phyloP scores from a whole-genome alignment of 2,329 filamentous ascomycete genomes.

The Talaromyces funiculosus region DNA sequence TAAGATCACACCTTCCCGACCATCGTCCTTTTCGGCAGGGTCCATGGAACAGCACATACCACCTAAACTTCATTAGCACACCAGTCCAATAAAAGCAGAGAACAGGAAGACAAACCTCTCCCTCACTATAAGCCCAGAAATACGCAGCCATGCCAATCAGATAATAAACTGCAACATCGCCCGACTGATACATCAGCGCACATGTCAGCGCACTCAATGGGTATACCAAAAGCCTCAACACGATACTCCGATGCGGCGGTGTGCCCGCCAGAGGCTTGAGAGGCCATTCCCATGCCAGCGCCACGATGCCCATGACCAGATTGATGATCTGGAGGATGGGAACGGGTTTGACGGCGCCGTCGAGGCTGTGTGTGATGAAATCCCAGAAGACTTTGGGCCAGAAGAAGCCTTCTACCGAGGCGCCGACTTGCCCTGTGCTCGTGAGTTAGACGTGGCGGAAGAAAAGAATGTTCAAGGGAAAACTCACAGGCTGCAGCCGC shows the following conservation, averaged over 20 bases:
- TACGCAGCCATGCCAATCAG: constrained; percentile 78
- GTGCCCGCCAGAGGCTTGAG: constrained; percentile 70
- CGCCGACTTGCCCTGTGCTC: constrained; percentile 73
- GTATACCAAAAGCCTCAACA: constrained; percentile 74
- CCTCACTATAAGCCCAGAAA: constrained; percentile 96
- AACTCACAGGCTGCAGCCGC: constrained; percentile 69
- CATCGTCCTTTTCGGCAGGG: constrained; percentile 52
- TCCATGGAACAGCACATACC: constrained; percentile 65
- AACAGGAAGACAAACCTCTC: constrained; percentile 64
- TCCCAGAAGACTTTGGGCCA: constrained; percentile 99
- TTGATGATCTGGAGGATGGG: constrained; percentile 88
- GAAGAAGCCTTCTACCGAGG: constrained; percentile 82
- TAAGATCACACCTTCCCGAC: neutral
- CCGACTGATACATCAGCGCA: constrained; percentile 81
- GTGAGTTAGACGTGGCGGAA: neutral
- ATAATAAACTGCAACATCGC: constrained; percentile 89
- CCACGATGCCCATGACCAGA: constrained; percentile 69
- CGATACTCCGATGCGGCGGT: constrained; percentile 76
- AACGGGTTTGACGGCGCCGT: constrained; percentile 78
- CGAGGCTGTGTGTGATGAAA: constrained; percentile 84
- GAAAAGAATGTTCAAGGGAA: neutral
- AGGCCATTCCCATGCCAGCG: constrained; percentile 88
- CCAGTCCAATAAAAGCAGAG: neutral
- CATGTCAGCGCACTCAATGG: constrained; percentile 71
- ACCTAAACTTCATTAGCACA: constrained; percentile 42